Conservation (phyloP, 2,329 filamentous ascomycete genomes). For the Pyrenophora tritici-repentis region DNA sequence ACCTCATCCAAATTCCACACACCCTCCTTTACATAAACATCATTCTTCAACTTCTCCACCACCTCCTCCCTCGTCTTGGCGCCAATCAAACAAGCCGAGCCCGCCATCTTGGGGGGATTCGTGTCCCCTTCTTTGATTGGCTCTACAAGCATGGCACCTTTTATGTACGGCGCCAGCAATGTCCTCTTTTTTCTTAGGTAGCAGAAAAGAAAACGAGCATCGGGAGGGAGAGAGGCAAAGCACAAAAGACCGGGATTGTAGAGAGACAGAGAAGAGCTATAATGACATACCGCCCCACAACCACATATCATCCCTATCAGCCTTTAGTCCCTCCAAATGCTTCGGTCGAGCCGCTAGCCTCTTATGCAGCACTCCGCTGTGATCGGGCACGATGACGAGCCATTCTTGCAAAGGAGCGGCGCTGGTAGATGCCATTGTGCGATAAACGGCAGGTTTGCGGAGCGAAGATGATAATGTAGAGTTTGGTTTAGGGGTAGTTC, state of each 20-base stretch:
- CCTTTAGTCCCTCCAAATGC: conserved; percentile 39
- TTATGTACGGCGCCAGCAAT: neutral
- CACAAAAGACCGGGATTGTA: neutral
- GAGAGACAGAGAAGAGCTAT: neutral
- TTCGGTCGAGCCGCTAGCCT: conserved; percentile 50
- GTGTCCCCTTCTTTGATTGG: conserved; percentile 62
- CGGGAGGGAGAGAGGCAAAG: no score
- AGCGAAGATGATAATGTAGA: neutral
- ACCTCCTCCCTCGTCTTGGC: conserved; percentile 74
- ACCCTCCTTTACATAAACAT: conserved; percentile 71
- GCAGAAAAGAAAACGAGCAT: no score
- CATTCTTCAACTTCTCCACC: conserved; percentile 66
- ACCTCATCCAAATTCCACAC: conserved; percentile 74
- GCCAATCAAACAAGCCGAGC: conserved; percentile 70
- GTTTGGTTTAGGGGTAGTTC: neutral
- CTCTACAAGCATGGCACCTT: conserved; percentile 45
- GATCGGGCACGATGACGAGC: conserved; percentile 57
- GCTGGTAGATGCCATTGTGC: conserved; percentile 29
- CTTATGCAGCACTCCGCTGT: conserved; percentile 48
- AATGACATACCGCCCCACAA: conserved; percentile 41
- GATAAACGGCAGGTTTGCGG: neutral
- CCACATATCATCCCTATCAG: conserved; percentile 40
- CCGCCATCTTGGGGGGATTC: conserved; percentile 69
- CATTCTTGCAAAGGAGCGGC: conserved; percentile 49
- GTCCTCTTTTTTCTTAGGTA: no score